Conservation (phyloP, 805 yeast species). For the Kuraishia capsulata region DNA sequence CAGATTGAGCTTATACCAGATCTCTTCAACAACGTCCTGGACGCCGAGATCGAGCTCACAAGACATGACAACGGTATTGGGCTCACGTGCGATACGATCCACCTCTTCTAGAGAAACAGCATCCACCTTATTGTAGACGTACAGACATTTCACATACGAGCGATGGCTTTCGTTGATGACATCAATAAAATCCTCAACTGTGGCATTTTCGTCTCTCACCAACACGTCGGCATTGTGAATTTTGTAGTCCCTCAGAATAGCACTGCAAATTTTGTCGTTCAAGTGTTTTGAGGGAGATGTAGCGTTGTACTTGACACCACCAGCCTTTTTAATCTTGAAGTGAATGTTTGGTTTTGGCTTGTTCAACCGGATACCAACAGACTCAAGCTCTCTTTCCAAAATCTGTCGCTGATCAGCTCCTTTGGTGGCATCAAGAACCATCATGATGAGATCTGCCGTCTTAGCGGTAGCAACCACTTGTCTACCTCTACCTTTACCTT, state of each 20-base stretch:
- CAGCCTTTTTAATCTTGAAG: conserved; percentile 73
- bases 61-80: conserved; percentile 89
- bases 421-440: conserved; percentile 95
- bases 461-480: conserved; percentile 96
- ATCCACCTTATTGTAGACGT: conserved; percentile 92
- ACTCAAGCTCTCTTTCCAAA: conserved; percentile 81
- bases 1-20: conserved; percentile 81
- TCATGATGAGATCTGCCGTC: conserved; percentile 85
- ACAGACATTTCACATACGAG: conserved; percentile 82
- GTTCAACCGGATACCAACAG: conserved; percentile 88
- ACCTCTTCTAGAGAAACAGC: conserved; percentile 93
- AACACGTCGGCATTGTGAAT: conserved; percentile 91
- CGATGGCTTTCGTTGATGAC: conserved; percentile 82
- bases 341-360: conserved; percentile 73
- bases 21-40: conserved; percentile 81
- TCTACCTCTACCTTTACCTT: conserved; percentile 95
- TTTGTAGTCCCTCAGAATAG: conserved; percentile 76
- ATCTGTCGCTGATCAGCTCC: conserved; percentile 83
- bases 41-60: conserved; percentile 85
- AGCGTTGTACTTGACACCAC: conserved; percentile 82
- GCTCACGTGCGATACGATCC: conserved; percentile 84
- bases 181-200: conserved; percentile 91
- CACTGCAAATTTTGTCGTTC: conserved; percentile 71
- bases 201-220: conserved; percentile 78
- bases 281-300: conserved; percentile 75